A percentile compares a stretch with the other conserved stretches of the same genome.
phyloP scores from a whole-genome alignment of 495 filamentous ascomycete genomes.

The Lasiosphaeris hirsuta region DNA sequence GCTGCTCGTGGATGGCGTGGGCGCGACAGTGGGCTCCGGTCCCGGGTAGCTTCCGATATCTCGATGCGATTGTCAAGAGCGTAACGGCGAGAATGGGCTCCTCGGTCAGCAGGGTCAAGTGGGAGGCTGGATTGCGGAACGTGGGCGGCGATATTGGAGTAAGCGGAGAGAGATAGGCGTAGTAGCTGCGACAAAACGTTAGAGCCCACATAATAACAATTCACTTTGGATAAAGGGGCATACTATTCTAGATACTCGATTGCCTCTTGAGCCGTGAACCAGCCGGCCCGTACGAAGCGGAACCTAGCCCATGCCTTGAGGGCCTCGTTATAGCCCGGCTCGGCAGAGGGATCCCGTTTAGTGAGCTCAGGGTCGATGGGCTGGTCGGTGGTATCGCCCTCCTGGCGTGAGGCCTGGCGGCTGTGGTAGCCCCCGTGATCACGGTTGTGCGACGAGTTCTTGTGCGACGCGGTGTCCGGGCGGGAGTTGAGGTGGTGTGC shows the following conservation, averaged over 20 bases:
- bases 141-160: constrained; percentile 88
- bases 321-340: constrained; percentile 60
- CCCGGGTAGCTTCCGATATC: constrained; percentile 75
- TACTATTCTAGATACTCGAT: constrained; percentile 93
- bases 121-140: constrained; percentile 68
- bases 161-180: constrained; percentile 80
- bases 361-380: constrained; percentile 38
- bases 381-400: constrained; percentile 21
- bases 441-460: constrained; percentile 17
- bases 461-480: constrained; percentile 19
- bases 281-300: constrained; percentile 89
- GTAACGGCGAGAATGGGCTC: constrained; percentile 91
- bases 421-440: constrained; percentile 15
- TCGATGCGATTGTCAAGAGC: constrained; percentile 82
- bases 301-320: constrained; percentile 84
- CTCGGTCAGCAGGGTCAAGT: constrained; percentile 73
- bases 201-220: not conserved
- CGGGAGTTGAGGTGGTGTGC: constrained; percentile 13
- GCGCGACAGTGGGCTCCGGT: constrained; percentile 79
- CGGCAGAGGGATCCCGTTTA: constrained; percentile 30
- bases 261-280: constrained; percentile 91
- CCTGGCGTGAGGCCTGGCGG: constrained; percentile 22
- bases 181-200: constrained; percentile 59
- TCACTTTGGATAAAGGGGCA: constrained; percentile 19
- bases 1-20: constrained; percentile 87